phyloP scores from a whole-genome alignment of 2,329 filamentous ascomycete species.

The Pyrenophora tritici-repentis region DNA sequence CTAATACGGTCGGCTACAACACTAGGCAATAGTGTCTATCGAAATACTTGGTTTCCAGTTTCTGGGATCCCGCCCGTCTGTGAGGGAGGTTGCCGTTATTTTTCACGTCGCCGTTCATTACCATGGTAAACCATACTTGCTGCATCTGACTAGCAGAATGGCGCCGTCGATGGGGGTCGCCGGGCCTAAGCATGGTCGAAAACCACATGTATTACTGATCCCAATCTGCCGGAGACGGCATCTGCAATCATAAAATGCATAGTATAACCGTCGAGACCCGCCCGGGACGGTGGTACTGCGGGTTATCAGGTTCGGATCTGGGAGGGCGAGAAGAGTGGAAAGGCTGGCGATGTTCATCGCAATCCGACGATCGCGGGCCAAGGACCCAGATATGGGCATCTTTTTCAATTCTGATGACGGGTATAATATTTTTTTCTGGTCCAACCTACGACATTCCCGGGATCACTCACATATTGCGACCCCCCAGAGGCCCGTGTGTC shows the following conservation, averaged over 20 bases:
- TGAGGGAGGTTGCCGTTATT: slow-evolving; percentile 4
- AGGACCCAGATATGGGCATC: neutral
- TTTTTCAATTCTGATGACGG: neutral
- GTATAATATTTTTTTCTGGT: neutral
- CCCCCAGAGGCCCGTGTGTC: slow-evolving; percentile 1
- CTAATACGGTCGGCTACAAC: slow-evolving; percentile 4
- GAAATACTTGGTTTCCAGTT: slow-evolving; percentile 1
- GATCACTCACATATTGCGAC: neutral
- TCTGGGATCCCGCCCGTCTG: slow-evolving; percentile 2
- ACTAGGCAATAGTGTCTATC: slow-evolving; percentile 2
- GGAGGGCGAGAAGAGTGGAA: slow-evolving; percentile 1
- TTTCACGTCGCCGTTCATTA: slow-evolving; percentile 4
- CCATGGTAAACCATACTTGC: slow-evolving; percentile 8
- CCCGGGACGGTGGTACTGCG: slow-evolving; percentile 8
- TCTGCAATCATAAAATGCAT: neutral
- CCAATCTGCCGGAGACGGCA: slow-evolving; percentile 7
- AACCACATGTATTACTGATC: neutral
- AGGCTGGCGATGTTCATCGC: neutral
- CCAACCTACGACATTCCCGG: neutral
- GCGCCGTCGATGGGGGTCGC: slow-evolving; percentile 3
- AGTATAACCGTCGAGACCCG: neutral
- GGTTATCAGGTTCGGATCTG: slow-evolving; percentile 2
- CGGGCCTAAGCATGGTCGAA: neutral
- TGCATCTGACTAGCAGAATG: neutral
- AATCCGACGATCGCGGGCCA: neutral